Percentiles rank a stretch among this genome's conserved stretches.
phyloP scores from a whole-genome alignment of 352 stramenopile genomes.

The Pythium scleroteichum region DNA sequence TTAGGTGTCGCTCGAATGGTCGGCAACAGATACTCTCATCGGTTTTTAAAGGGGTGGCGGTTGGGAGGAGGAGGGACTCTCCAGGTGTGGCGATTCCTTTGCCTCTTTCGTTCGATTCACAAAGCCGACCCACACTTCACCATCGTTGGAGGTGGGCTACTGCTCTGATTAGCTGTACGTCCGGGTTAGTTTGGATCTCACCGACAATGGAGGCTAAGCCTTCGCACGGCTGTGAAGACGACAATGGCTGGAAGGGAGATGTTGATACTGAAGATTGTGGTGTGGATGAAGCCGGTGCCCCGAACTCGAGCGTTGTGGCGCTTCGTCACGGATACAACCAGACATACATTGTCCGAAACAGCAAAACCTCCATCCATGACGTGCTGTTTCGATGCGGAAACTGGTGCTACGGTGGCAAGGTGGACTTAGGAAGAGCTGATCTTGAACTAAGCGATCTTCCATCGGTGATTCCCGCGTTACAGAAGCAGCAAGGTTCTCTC shows the following conservation, averaged over 20 bases:
- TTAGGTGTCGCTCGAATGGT: too few species aligned
- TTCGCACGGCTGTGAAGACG: slow-evolving; percentile 23
- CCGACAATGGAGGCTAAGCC: slow-evolving; percentile 65
- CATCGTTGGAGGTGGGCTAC: too few species aligned
- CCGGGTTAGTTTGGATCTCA: not conserved
- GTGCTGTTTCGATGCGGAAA: slow-evolving; percentile 95
- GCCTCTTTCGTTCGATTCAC: too few species aligned
- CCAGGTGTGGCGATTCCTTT: too few species aligned
- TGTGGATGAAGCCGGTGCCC: slow-evolving; percentile 48
- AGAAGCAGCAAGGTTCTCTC: slow-evolving; percentile 92
- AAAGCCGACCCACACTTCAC: too few species aligned
- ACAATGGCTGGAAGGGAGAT: slow-evolving; percentile 16
- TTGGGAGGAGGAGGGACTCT: too few species aligned
- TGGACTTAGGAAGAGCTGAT: slow-evolving; percentile 79
- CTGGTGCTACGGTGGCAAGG: slow-evolving; percentile 93
- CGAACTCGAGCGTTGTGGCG: slow-evolving; percentile 65
- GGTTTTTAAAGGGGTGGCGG: too few species aligned
- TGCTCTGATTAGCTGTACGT: too few species aligned
- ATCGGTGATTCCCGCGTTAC: slow-evolving; percentile 88
- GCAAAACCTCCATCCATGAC: slow-evolving; percentile 71
- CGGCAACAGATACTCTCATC: too few species aligned
- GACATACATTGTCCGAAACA: slow-evolving; percentile 89
- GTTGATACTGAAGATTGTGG: slow-evolving; percentile 35
- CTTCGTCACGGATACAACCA: slow-evolving; percentile 91
- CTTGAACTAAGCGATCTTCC: slow-evolving; percentile 90